Base-by-base conservation (phyloP, 495 filamentous ascomycete species). In the Tetracladium marchalianum region DNA sequence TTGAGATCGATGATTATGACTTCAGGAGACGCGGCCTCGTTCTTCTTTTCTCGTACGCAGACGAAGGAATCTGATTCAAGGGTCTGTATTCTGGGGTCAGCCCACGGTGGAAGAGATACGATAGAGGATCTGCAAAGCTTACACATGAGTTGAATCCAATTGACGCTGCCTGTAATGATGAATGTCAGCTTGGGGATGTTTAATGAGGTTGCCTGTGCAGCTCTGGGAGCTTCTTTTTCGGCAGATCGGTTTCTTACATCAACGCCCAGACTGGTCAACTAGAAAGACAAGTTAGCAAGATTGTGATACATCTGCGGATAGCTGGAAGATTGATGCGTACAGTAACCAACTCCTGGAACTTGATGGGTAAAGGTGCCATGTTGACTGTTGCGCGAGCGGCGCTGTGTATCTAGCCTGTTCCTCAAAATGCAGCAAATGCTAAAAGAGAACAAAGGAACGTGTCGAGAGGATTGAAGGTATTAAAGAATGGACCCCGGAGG, bases 71-170 rank as follows among this genome's bases (percentile, higher is more conserved):
- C 93, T 53, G 92, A 97, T 75, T 99, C 93, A 66, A 99, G 69
- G 56, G 92, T 99, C 90, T 97, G 57, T 27, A 60, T 13, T 22
- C 24, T 51, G 35, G 13, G 49, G 43, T 40, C 37, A 39, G 39
- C 46, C 43, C 47, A 5, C 13, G 33, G 16, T 27, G 44, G n/a
- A 36, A 46, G 38, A 42, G 35, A 24, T 35, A 38, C 11, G 40
- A 11, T 31, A 22, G 32, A 40, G 45, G 44, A 32, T 32, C 44
- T 27, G 22, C 22, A 43, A 32, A 19, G 71, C 89, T 78, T 75
- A 97, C 90, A 71, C 90, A 96, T 66, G 84, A 84, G 63, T 93
- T 94, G 73, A 97, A 99, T 58, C 88, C 85, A 75, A 99, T 94
- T 47, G 90, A 85, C 45, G 71, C 61, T 65, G 74, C 76, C 85